A percentile compares a stretch with the other conserved stretches of the same genome.
These are phyloP conservation scores for Coemansia sp. DNA, from an alignment of 192 early-diverging fungal genomes.

Conservation along the genomic window DNA sequence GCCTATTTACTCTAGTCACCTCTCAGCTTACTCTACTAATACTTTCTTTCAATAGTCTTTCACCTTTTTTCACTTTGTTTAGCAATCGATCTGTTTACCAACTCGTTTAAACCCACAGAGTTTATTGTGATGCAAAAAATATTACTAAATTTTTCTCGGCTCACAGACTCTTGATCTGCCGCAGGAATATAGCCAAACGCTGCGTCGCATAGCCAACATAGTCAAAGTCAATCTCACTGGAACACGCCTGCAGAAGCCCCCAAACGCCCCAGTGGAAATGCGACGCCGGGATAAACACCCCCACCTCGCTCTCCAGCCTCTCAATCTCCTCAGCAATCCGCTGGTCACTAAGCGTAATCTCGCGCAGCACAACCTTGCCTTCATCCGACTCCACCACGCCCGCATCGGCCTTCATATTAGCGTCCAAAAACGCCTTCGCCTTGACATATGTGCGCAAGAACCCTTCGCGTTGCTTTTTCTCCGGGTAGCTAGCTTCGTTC, in stretches of 20 bases:
- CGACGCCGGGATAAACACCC: slow-evolving; percentile 35
- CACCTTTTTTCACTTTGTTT: neutral
- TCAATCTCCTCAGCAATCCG: slow-evolving; percentile 21
- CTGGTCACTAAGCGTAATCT: slow-evolving; percentile 18
- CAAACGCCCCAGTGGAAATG: slow-evolving; percentile 80
- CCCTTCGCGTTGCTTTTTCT: slow-evolving; percentile 49
- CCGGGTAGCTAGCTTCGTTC: slow-evolving; percentile 55
- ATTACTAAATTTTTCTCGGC: neutral
- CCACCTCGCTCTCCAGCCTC: slow-evolving; percentile 28
- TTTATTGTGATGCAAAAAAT: too few species aligned
- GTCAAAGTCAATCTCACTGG: slow-evolving; percentile 78
- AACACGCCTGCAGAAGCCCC: slow-evolving; percentile 72
- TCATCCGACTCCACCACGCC: slow-evolving; percentile 23
- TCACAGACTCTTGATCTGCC: slow-evolving; percentile 17
- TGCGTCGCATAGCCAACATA: slow-evolving; percentile 66
- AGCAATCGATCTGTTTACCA: neutral
- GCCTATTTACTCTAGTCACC: neutral
- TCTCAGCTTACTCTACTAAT: neutral
- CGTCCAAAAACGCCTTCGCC: slow-evolving; percentile 47
- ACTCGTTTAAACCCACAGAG: neutral
- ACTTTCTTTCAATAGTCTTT: neutral
- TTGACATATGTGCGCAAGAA: slow-evolving; percentile 70
- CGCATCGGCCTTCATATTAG: slow-evolving; percentile 31
- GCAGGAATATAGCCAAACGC: slow-evolving; percentile 52
- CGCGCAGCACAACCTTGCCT: slow-evolving; percentile 10